A percentile compares a stretch with the other conserved stretches of the same genome.
These are phyloP conservation scores for Puccinia coronata DNA, from an alignment of 1,284 basidiomycete species.

Conservation along the genomic window DNA sequence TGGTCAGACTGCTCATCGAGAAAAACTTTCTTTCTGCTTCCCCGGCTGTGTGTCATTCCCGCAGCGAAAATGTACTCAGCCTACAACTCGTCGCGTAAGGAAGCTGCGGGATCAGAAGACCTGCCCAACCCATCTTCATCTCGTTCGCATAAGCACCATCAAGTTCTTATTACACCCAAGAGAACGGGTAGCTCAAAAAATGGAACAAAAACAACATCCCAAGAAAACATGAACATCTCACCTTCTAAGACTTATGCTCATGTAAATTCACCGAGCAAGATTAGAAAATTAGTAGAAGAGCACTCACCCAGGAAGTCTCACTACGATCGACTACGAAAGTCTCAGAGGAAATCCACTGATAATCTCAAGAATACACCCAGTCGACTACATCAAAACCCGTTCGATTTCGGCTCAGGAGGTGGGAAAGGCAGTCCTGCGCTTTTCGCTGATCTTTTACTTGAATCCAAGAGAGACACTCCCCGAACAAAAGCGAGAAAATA, in stretches of 20 bases:
- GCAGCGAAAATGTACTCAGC: constrained; percentile 40
- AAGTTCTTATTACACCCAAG: constrained; percentile 19
- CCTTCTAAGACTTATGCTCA: constrained; percentile 22
- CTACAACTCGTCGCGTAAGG: constrained; percentile 39
- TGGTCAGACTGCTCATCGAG: too few relatives aligned
- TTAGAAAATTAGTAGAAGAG: constrained; percentile 23
- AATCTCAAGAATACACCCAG: constrained; percentile 4
- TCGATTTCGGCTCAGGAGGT: constrained; percentile 37
- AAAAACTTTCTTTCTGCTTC: not conserved
- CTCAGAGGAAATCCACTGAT: not conserved
- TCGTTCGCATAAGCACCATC: constrained; percentile 14
- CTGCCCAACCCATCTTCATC: constrained; percentile 13
- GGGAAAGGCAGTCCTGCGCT: constrained; percentile 42
- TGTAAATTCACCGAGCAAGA: constrained; percentile 36
- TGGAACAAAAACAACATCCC: not conserved
- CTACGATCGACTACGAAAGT: constrained; percentile 13
- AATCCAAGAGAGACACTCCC: constrained; percentile 45
- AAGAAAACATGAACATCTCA: constrained; percentile 23
- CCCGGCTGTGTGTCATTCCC: not conserved
- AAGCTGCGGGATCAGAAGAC: not conserved
- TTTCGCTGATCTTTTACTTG: constrained; percentile 36
- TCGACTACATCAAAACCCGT: constrained; percentile 23
- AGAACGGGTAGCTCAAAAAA: constrained; percentile 8
- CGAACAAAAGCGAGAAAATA: constrained; percentile 44
- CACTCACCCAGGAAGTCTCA: constrained; percentile 42